A percentile compares a stretch with the other conserved stretches of the same genome.
Evolutionary conservation across 129 eudicot genomes (phyloP).

Genomic region (Erigeron canadensis): DNA sequence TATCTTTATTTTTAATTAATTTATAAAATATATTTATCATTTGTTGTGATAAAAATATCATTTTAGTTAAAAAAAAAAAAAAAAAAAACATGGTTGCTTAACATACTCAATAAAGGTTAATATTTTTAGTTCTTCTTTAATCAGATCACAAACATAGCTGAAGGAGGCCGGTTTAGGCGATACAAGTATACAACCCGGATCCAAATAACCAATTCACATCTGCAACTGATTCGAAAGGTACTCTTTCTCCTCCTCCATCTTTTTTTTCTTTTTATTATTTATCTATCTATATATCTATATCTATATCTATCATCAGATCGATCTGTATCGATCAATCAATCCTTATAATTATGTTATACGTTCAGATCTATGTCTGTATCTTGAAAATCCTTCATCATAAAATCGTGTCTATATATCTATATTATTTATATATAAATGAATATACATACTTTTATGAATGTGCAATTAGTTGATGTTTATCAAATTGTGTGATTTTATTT

Average conservation of each 20-base stretch:
- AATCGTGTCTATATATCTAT: background rate
- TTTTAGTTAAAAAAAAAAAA: too few species aligned
- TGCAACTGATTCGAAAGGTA: conserved; percentile 23
- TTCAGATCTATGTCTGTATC: conserved; percentile 22
- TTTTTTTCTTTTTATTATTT: background rate
- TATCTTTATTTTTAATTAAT: too few species aligned
- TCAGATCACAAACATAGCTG: too few species aligned
- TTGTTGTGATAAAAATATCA: too few species aligned
- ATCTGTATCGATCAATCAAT: background rate
- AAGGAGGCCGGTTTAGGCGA: background rate
- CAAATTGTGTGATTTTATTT: background rate
- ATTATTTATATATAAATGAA: background rate
- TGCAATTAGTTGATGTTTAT: background rate
- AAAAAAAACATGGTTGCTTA: too few species aligned
- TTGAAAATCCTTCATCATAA: conserved; percentile 9
- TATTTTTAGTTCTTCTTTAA: too few species aligned
- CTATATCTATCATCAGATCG: background rate
- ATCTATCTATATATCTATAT: background rate
- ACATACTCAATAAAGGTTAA: too few species aligned
- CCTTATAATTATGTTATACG: background rate
- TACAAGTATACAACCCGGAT: conserved; percentile 27
- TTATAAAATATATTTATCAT: too few species aligned
- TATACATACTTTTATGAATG: background rate
- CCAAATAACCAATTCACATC: conserved; percentile 12
- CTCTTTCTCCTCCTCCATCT: background rate